A percentile compares a stretch with the other conserved stretches of the same genome.
Evolutionary conservation across 192 early-diverging fungal genomes (phyloP).

Genomic region (Diversispora epigaea): DNA sequence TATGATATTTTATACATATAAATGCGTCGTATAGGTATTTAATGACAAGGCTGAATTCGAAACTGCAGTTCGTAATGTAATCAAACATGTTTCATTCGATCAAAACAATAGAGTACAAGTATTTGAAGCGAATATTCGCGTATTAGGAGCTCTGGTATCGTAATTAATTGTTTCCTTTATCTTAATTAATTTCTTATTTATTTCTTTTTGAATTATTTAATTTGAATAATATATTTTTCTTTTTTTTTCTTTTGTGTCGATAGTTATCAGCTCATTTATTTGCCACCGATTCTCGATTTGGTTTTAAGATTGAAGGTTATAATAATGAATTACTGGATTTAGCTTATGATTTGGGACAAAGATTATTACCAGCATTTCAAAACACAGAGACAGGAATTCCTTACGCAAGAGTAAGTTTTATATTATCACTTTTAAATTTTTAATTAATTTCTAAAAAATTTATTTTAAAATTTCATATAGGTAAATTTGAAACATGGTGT

Average conservation of each 20-base stretch:
- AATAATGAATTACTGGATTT: constrained; percentile 74
- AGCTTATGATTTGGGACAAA: constrained; percentile 77
- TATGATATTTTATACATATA: too few relatives aligned
- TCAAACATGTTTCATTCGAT: constrained; percentile 72
- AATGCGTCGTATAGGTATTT: constrained; percentile 48
- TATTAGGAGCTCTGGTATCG: constrained; percentile 76
- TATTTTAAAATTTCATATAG: constrained; percentile 13
- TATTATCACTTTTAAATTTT: neutral
- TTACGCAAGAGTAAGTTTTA: constrained; percentile 64
- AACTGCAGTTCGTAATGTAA: constrained; percentile 58
- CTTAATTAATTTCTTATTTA: neutral
- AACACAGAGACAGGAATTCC: constrained; percentile 79
- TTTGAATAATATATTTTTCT: too few relatives aligned
- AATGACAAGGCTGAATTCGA: constrained; percentile 67
- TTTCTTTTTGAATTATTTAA: neutral
- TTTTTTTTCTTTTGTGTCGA: neutral
- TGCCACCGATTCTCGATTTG: constrained; percentile 64
- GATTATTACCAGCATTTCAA: constrained; percentile 87
- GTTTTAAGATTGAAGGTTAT: constrained; percentile 65
- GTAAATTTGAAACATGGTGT: constrained; percentile 79
- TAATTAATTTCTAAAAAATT: neutral
- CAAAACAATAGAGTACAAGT: constrained; percentile 88
- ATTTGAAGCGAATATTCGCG: constrained; percentile 93
- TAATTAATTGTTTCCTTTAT: neutral
- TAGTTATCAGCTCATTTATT: constrained; percentile 84